Evolutionary conservation across 805 yeast species (phyloP).

Genomic region (Spathaspora hagerdaliae): DNA sequence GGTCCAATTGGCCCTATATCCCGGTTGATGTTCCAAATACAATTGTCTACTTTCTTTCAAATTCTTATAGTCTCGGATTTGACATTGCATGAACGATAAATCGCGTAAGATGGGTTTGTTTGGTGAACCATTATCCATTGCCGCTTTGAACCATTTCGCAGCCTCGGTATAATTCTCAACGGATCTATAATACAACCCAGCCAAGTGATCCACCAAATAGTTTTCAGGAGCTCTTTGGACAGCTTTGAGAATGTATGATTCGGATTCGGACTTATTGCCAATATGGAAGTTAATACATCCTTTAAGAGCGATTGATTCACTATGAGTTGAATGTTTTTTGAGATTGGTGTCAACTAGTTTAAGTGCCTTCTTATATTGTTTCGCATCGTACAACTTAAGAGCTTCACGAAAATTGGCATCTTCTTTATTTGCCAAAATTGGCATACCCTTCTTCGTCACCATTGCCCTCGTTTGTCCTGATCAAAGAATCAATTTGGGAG

Average conservation of each 20-base stretch:
- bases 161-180: slow-evolving; percentile 71
- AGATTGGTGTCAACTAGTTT: slow-evolving; percentile 70
- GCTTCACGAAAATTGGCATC: slow-evolving; percentile 78
- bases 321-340: slow-evolving; percentile 71
- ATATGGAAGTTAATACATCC: slow-evolving; percentile 63
- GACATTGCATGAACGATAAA: slow-evolving; percentile 73
- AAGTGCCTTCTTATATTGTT: slow-evolving; percentile 83
- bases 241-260: slow-evolving; percentile 57
- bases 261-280: slow-evolving; percentile 63
- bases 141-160: slow-evolving; percentile 68
- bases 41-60: slow-evolving; percentile 61
- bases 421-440: slow-evolving; percentile 52
- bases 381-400: slow-evolving; percentile 73
- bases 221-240: slow-evolving; percentile 54
- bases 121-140: slow-evolving; percentile 71
- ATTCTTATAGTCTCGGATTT: slow-evolving; percentile 66
- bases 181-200: slow-evolving; percentile 77
- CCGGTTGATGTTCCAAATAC: slow-evolving; percentile 69
- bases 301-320: slow-evolving; percentile 80
- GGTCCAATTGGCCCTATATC: slow-evolving; percentile 89
- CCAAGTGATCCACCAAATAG: slow-evolving; percentile 76
- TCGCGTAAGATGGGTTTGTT: slow-evolving; percentile 82
- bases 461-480: slow-evolving; percentile 4
- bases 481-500: too few relatives aligned
- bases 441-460: slow-evolving; percentile 17